Evolutionary conservation across 108 stramenopile genomes (phyloP), one percentile per base, ranked within the genome.

Genomic region (Ochromonas danica): DNA sequence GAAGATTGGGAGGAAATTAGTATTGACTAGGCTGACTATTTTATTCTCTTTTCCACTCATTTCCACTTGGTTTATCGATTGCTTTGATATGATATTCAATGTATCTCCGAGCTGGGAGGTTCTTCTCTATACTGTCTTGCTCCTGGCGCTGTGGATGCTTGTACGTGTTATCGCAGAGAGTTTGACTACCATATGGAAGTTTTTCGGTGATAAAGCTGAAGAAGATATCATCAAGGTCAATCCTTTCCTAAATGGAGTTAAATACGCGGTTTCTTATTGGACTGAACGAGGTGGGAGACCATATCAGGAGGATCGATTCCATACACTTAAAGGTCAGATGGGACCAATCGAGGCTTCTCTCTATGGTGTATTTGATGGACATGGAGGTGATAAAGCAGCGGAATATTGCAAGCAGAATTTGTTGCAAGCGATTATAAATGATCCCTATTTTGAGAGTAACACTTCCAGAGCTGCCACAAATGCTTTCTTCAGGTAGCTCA

Each of bases 311-410:
- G 72, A 75, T 41, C 14, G 72, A 33, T 42, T 35, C 72, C 45
- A 75, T 42, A 33, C 6, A 27, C 6, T 75, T 6, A 75, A 75
- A 60, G 72, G 72, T 27, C 67, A 40, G 22, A 33, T 35, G 36
- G 67, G 67, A 14, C 6, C 6, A 40, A 6, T 41, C 40, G 72
- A 75, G 6, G 38, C 14, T 75, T 75, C 72, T 36, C 40, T 75
- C 3, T 75, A 75, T 25, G 72, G 72, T 33, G 72, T 75, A 42
- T 75, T 75, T 75, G 72, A 75, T 75, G 72, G 72, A 27, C 72
- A 75, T 75, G 72, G 72, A 41, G 72, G 72, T 31, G 3, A 27
- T 33, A 27, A 60, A 33, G 72, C 72, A 6, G n/a, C 72, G 38
- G 14, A 75, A 60, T 75, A 75, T 60, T 75, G 72, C 25, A 27